A percentile compares a stretch with the other conserved stretches of the same genome.
These are phyloP conservation scores for Sporobolomyces roseus DNA, from an alignment of 768 basidiomycete species.

Conservation along the genomic window DNA sequence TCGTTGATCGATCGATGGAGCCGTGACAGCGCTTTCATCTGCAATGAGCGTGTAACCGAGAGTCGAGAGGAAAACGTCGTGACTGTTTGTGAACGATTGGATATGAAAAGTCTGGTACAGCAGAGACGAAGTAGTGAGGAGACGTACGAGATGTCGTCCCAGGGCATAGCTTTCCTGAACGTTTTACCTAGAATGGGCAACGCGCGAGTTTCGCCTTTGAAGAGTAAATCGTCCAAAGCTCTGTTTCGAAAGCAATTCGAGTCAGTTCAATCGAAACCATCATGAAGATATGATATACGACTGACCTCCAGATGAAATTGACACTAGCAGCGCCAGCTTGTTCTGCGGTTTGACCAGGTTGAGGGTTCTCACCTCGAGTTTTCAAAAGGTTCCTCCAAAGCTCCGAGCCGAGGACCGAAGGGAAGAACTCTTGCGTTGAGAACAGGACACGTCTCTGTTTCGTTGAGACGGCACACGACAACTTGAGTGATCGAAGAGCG, in stretches of 20 bases:
- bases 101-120: neutral
- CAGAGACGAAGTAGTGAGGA: neutral
- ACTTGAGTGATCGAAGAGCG: neutral
- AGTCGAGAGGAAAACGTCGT: constrained; percentile 22
- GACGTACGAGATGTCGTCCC: constrained; percentile 20
- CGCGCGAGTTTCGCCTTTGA: constrained; percentile 17
- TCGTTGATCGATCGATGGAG: constrained; percentile 4
- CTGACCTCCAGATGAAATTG: constrained; percentile 24
- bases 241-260: no score
- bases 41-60: constrained; percentile 6
- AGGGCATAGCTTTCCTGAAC: constrained; percentile 8
- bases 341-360: neutral
- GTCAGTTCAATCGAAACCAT: no score
- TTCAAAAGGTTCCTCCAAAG: neutral
- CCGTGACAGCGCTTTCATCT: accelerated
- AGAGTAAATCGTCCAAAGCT: constrained; percentile 21
- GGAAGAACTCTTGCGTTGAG: constrained; percentile 13
- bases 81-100: neutral
- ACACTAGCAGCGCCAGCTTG: neutral
- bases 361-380: constrained; percentile 7
- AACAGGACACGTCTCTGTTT: constrained; percentile 3
- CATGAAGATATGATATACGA: neutral
- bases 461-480: neutral
- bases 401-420: neutral
- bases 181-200: constrained; percentile 7